A percentile compares a stretch with the other conserved stretches of the same genome.
These are phyloP conservation scores for Pachysandra terminalis DNA, from an alignment of 164 flowering plant species.

Conservation along the genomic window DNA sequence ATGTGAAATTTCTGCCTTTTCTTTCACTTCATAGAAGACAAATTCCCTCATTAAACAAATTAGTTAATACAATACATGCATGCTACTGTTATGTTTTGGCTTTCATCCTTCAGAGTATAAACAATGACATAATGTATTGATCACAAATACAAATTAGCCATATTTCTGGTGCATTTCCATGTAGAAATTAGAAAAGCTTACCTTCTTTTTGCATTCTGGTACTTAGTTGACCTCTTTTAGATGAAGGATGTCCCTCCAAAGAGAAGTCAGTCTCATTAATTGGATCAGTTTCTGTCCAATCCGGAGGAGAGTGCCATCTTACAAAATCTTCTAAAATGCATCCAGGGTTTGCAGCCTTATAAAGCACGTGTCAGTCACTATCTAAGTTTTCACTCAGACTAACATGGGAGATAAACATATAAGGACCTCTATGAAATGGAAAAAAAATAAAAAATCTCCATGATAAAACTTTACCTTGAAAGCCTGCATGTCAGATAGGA, in stretches of 20 bases:
- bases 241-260: slow-evolving; percentile 34
- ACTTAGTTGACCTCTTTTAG: slow-evolving; percentile 77
- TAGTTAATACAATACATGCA: no score
- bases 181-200: slow-evolving; percentile 13
- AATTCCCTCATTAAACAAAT: no score
- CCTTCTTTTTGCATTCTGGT: slow-evolving; percentile 94
- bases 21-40: no score
- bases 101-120: not conserved
- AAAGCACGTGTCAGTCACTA: not conserved
- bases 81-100: not conserved
- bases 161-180: not conserved
- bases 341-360: slow-evolving; percentile 99
- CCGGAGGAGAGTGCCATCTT: slow-evolving; percentile 99
- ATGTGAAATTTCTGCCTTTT: no score
- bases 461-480: slow-evolving; percentile 72
- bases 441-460: not conserved
- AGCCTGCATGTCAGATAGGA: slow-evolving; percentile 98
- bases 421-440: slow-evolving; percentile 1
- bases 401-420: not conserved
- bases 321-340: slow-evolving; percentile 96
- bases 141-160: not conserved
- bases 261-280: slow-evolving; percentile 30
- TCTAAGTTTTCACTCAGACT: not conserved
- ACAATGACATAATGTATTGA: not conserved
- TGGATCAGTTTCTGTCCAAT: slow-evolving; percentile 68